Percentiles rank a stretch among this genome's conserved stretches.
Conservation (phyloP, 495 filamentous ascomycete genomes). For the Pyrenula massariospora region DNA sequence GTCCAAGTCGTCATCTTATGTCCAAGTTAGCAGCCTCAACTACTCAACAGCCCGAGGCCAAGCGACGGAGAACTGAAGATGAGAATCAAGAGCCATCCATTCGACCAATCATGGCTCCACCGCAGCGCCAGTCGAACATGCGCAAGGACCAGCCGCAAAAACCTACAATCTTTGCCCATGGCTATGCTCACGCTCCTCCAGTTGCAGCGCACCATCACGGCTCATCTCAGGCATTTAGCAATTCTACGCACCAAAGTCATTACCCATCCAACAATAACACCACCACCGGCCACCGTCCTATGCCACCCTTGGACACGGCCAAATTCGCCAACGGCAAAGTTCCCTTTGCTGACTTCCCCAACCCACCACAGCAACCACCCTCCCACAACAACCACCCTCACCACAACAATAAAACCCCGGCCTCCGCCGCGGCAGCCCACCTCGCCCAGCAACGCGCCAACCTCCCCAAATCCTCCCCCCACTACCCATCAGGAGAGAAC, state of each 20-base stretch:
- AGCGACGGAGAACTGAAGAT: slow-evolving; percentile 48
- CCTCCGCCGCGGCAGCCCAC: slow-evolving; percentile 27
- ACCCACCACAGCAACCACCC: slow-evolving; percentile 26
- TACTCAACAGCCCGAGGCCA: slow-evolving; percentile 37
- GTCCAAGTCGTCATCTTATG: slow-evolving; percentile 25
- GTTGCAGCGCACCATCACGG: slow-evolving; percentile 33
- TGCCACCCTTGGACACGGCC: slow-evolving; percentile 62
- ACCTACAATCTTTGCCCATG: slow-evolving; percentile 52
- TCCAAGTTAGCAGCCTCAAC: slow-evolving; percentile 26
- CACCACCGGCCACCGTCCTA: slow-evolving; percentile 37
- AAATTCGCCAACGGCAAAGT: slow-evolving; percentile 82
- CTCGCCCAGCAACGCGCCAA: slow-evolving; percentile 24
- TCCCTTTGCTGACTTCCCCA: slow-evolving; percentile 65
- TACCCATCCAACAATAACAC: slow-evolving; percentile 16
- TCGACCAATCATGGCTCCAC: slow-evolving; percentile 60
- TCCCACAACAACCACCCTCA: slow-evolving; percentile 57
- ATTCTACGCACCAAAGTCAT: slow-evolving; percentile 30
- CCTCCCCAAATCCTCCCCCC: slow-evolving; percentile 57
- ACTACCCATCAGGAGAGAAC: slow-evolving; percentile 66
- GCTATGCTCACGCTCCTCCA: slow-evolving; percentile 45
- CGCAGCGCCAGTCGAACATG: slow-evolving; percentile 69
- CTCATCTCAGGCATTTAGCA: slow-evolving; percentile 21
- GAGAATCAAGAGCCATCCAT: slow-evolving; percentile 35
- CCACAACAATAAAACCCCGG: slow-evolving; percentile 23
- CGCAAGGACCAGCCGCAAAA: slow-evolving; percentile 59